Evolutionary conservation across 805 yeast species (phyloP).

Genomic region (Ogataea salicorniae): DNA sequence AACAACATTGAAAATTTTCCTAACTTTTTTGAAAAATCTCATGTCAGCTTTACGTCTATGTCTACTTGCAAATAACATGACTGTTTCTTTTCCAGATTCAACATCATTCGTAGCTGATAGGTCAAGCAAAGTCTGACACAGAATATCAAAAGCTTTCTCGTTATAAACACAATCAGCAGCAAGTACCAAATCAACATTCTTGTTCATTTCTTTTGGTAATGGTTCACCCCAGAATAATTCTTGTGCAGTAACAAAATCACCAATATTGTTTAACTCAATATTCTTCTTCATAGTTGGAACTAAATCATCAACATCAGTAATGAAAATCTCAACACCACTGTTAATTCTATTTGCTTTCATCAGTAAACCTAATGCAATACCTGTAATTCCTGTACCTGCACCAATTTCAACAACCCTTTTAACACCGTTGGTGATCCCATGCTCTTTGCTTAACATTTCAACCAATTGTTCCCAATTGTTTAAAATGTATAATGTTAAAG

Average conservation of each 20-base stretch:
- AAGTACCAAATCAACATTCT: slow-evolving; percentile 38
- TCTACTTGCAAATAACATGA: slow-evolving; percentile 48
- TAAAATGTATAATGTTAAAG: slow-evolving; percentile 41
- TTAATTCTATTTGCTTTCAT: slow-evolving; percentile 5
- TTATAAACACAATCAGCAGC: slow-evolving; percentile 61
- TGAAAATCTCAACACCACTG: slow-evolving; percentile 32
- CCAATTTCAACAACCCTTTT: slow-evolving; percentile 46
- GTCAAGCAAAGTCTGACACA: slow-evolving; percentile 45
- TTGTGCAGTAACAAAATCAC: slow-evolving; percentile 34
- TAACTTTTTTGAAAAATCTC: slow-evolving; percentile 24
- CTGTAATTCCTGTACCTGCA: slow-evolving; percentile 56
- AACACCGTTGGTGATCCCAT: slow-evolving; percentile 15
- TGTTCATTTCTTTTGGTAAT: slow-evolving; percentile 32
- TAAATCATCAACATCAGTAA: slow-evolving; percentile 47
- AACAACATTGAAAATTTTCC: slow-evolving; percentile 28
- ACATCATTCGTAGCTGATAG: slow-evolving; percentile 20
- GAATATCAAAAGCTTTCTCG: slow-evolving; percentile 48
- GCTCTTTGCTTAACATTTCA: slow-evolving; percentile 6
- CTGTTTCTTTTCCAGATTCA: slow-evolving; percentile 29
- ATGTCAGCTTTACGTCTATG: slow-evolving; percentile 42
- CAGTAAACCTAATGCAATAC: slow-evolving; percentile 33
- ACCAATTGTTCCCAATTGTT: slow-evolving; percentile 18
- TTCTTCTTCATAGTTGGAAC: slow-evolving; percentile 44
- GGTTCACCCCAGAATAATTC: slow-evolving; percentile 42
- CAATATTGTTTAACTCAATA: slow-evolving; percentile 35